phyloP scores from a whole-genome alignment of 768 basidiomycete genomes.

The Lenzites betulinus region DNA sequence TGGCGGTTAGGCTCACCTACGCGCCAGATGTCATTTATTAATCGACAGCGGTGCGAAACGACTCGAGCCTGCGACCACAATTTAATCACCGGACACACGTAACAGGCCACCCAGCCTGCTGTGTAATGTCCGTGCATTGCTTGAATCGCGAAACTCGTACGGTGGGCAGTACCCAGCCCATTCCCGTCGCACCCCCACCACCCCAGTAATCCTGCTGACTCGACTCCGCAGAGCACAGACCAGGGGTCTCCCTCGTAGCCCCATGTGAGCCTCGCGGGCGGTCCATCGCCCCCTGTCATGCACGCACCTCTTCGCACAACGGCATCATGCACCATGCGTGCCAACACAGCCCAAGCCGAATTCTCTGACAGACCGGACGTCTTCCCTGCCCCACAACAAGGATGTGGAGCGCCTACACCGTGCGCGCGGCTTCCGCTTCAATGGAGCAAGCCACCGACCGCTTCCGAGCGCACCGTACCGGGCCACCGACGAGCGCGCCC shows the following conservation, averaged over 20 bases:
- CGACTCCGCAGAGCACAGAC: too few relatives aligned
- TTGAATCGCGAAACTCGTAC: too few relatives aligned
- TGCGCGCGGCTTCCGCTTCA: neutral
- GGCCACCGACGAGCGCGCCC: neutral
- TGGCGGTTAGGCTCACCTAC: neutral
- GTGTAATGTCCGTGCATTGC: too few relatives aligned
- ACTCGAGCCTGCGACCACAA: neutral
- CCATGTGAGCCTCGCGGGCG: too few relatives aligned
- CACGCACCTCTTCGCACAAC: neutral
- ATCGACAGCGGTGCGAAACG: neutral
- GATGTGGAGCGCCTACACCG: neutral
- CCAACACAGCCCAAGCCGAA: neutral
- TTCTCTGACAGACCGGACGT: neutral
- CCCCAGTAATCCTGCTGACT: too few relatives aligned
- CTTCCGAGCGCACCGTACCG: neutral
- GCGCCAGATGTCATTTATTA: neutral
- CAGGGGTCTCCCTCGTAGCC: too few relatives aligned
- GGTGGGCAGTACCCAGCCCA: too few relatives aligned
- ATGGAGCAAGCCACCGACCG: slow-evolving; percentile 1
- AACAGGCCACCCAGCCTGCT: neutral
- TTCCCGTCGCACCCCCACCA: too few relatives aligned
- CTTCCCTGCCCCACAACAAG: neutral
- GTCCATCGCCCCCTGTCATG: too few relatives aligned
- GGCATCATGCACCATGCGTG: neutral
- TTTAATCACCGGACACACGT: slow-evolving; percentile 1